These are phyloP conservation scores for Cerioporus squamosus DNA, from an alignment of 1,284 basidiomycete genomes.

Conservation along the genomic window DNA sequence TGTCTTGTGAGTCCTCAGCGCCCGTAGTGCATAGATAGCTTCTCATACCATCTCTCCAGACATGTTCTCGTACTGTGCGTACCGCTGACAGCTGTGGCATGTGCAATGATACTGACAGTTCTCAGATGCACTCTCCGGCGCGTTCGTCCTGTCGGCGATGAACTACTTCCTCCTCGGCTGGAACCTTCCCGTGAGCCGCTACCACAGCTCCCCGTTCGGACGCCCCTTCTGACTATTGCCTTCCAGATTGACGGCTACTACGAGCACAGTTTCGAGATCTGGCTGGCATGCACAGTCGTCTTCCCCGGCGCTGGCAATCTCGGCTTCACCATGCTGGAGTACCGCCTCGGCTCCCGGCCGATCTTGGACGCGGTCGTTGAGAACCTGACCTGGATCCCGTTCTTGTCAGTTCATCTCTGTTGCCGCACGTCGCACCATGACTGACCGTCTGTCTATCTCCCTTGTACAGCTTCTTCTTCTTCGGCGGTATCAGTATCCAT, in stretches of 20 bases:
- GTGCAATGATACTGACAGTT: not conserved
- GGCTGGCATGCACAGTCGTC: conserved; percentile 78
- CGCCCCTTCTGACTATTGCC: not conserved
- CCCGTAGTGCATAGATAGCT: too few species aligned
- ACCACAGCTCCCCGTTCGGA: not conserved
- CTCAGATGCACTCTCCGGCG: too few species aligned
- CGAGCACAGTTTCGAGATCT: conserved; percentile 76
- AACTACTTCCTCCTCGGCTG: conserved; percentile 79
- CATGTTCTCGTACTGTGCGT: conserved; percentile 84
- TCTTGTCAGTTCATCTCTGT: too few species aligned
- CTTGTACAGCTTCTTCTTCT: conserved; percentile 77
- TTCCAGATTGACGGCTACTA: conserved; percentile 60
- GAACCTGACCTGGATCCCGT: conserved; percentile 78
- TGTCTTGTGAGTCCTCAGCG: conserved; percentile 70
- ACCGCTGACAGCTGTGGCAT: not conserved
- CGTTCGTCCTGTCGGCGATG: conserved; percentile 62
- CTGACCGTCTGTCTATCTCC: not conserved
- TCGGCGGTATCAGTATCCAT: conserved; percentile 78
- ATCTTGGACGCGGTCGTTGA: conserved; percentile 61
- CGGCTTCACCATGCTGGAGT: conserved; percentile 73
- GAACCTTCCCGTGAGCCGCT: conserved; percentile 45
- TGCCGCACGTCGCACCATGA: conserved; percentile 40
- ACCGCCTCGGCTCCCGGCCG: conserved; percentile 74
- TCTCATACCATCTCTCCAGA: conserved; percentile 59
- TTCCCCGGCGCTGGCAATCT: conserved; percentile 80